Evolutionary conservation across 768 basidiomycete genomes (phyloP).

Genomic region (Hortiboletus flavorubellus): DNA sequence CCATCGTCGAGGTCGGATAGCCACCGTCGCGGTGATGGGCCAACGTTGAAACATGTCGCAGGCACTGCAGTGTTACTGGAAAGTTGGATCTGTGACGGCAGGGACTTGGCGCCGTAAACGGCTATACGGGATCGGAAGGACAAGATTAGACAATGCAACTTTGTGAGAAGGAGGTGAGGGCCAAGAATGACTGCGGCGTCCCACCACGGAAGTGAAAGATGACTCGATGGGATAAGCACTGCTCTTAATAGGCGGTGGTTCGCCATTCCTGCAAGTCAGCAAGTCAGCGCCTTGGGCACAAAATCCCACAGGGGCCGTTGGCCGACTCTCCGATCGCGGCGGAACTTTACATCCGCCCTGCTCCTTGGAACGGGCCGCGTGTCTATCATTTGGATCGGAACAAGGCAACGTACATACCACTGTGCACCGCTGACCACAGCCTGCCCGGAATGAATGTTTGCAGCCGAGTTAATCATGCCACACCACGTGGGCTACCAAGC

Average conservation of each 20-base stretch:
- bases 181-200: constrained; percentile 22
- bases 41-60: constrained; percentile 35
- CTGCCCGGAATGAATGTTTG: background rate
- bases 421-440: constrained; percentile 20
- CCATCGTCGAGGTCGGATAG: constrained; percentile 28
- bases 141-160: constrained; percentile 20
- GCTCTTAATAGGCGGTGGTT: constrained; percentile 21
- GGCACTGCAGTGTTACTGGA: constrained; percentile 30
- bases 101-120: constrained; percentile 25
- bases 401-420: constrained; percentile 5
- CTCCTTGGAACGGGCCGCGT: background rate
- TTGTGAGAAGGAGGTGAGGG: constrained; percentile 16
- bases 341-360: constrained; percentile 10
- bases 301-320: constrained; percentile 12
- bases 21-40: constrained; percentile 33
- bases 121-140: constrained; percentile 18
- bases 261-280: constrained; percentile 21
- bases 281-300: constrained; percentile 20
- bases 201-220: constrained; percentile 17
- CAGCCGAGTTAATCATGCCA: background rate
- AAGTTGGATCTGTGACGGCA: constrained; percentile 30
- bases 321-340: constrained; percentile 18
- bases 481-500: no score
- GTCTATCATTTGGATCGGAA: constrained; percentile 10
- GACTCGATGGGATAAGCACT: constrained; percentile 11